Evolutionary conservation across 2,329 filamentous ascomycete genomes (phyloP).

Genomic region (Cladorrhinum sp.): DNA sequence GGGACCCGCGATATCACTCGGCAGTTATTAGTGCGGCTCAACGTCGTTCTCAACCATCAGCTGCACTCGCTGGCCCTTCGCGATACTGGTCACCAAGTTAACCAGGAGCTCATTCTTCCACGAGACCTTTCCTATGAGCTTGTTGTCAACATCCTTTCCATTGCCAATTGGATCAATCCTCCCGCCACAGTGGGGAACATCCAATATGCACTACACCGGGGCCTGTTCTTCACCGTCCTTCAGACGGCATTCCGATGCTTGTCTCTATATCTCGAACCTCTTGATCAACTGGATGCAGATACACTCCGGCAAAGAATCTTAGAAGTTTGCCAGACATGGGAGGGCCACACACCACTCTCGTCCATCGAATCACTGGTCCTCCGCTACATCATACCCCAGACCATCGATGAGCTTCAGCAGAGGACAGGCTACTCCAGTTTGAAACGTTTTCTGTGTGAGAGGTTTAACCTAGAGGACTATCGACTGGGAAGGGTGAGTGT

Average conservation of each 20-base stretch:
- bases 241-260: conserved; percentile 1
- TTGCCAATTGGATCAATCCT: neutral
- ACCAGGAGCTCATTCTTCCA: neutral
- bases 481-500: neutral
- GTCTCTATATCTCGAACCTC: neutral
- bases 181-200: neutral
- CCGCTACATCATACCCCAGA: conserved; percentile 1
- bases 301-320: neutral
- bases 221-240: neutral
- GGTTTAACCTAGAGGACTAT: neutral
- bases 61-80: neutral
- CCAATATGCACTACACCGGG: conserved; percentile 5
- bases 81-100: neutral
- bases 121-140: neutral
- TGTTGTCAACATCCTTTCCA: neutral
- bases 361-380: conserved; percentile 1
- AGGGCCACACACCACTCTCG: neutral
- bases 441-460: neutral
- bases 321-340: neutral
- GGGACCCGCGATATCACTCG: conserved; percentile 1
- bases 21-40: conserved; percentile 9
- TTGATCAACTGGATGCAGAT: neutral
- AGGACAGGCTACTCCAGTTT: neutral
- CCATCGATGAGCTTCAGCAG: neutral
- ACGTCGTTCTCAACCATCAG: conserved; percentile 11